Conservation (phyloP, 768 basidiomycete species). For the Lactarius akahatsu region DNA sequence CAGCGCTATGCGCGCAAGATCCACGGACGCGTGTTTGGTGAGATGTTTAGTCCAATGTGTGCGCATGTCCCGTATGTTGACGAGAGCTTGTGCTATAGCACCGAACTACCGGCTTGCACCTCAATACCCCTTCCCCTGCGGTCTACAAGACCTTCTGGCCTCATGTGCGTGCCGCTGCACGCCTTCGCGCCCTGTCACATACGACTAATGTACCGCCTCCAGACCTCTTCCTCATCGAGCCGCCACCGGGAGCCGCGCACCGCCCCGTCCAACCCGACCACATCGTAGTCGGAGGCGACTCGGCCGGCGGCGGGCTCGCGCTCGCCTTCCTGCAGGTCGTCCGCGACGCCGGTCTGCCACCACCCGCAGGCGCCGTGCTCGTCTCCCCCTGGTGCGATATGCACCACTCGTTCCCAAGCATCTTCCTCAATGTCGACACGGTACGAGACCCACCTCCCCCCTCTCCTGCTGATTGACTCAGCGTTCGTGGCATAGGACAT, state of each 20-base stretch:
- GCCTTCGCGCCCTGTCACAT: not conserved
- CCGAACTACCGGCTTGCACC: conserved; percentile 85
- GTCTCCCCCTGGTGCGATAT: conserved; percentile 93
- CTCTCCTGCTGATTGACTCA: not conserved
- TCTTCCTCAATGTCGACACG: conserved; percentile 79
- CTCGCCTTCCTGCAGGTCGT: conserved; percentile 84
- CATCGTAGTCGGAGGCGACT: conserved; percentile 90
- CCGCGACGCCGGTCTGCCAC: conserved; percentile 77
- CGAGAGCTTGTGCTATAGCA: conserved; percentile 41
- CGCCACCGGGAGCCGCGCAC: conserved; percentile 78
- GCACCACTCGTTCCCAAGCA: conserved; percentile 90
- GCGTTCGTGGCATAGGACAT: conserved; percentile 57
- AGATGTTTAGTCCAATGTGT: conserved; percentile 21
- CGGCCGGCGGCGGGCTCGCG: conserved; percentile 89
- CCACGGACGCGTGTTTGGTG: conserved; percentile 83
- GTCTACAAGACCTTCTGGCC: conserved; percentile 83
- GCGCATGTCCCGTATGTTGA: conserved; percentile 9
- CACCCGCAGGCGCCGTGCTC: conserved; percentile 83
- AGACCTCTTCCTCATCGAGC: conserved; percentile 90
- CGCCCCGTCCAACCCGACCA: conserved; percentile 73
- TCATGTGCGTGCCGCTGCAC: conserved; percentile 52
- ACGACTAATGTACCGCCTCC: not conserved
- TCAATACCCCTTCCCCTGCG: conserved; percentile 95
- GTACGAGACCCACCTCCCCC: conserved; percentile 39
- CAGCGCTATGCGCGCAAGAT: conserved; percentile 90